Base-by-base conservation (phyloP, 2,329 filamentous ascomycete species). In the Colletotrichum sp. region DNA sequence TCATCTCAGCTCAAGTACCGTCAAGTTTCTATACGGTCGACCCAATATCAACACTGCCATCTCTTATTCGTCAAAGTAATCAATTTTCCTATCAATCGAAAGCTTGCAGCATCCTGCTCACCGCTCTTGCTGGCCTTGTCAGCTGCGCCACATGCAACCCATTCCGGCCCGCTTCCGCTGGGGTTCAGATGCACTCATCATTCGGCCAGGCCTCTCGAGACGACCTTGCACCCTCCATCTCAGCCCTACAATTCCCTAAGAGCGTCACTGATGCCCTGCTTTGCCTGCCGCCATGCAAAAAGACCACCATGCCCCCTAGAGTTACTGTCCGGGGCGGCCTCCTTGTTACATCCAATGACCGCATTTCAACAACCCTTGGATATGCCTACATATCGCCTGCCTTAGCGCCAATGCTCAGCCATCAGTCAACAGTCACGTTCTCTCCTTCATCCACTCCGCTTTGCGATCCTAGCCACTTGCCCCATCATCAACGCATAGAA, bases 351-450 rank as follows among this genome's bases (percentile, higher is more conserved):
- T 71, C 71, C 71, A 66, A 74, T 74, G 14, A 16, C 57, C 28
- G 18, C 18, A 21, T 28, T 34, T 70, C n/a, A 28, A n/a, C 16
- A 32, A 36, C 34, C 21, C 57, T 36, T 57, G 52, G 26, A 52
- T 67, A 32, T 60, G 60, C 59, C 74, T 65, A 76, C 67, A 66
- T 74, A 32, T 21, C 48, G 39, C 67, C 65, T 65, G 57, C 74
- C 59, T 76, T 71, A 67, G 74, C 65, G 74, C 28, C 36, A 24
- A 66, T 75, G 36, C 71, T 74, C 71, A 74, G 74, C 60, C 74
- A 71, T 67, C 65, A 18, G 52, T 66, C 52, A 18, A 39, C 28
- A 57, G 64, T 59, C 70, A 60, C 34, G 64, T 43, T 67, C 32
- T 68, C 18, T 13, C 30, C 30, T 43, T 34, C 64, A 28, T 24